These are phyloP conservation scores for Symmetrospora coprosmae DNA, from an alignment of 768 basidiomycete genomes.

Conservation along the genomic window DNA sequence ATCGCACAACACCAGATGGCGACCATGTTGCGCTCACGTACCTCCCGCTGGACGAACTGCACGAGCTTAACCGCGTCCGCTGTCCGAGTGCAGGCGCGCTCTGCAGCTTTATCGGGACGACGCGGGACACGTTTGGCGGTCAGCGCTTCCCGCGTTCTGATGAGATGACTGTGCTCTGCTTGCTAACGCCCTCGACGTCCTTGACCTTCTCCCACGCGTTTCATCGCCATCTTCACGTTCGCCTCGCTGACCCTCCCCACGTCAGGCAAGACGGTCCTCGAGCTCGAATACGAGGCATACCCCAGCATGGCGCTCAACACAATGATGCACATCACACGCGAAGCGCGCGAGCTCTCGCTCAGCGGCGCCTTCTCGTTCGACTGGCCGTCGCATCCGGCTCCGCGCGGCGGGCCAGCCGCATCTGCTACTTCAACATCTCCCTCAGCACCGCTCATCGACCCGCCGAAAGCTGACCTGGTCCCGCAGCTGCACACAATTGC, in stretches of 20 bases:
- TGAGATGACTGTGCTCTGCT: too few species aligned
- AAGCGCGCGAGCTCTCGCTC: slow-evolving; percentile 24
- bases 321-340: slow-evolving; percentile 23
- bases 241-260: neutral
- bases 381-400: neutral
- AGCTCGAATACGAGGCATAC: slow-evolving; percentile 33
- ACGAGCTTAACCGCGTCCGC: slow-evolving; percentile 49
- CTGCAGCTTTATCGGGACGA: slow-evolving; percentile 67
- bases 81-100: slow-evolving; percentile 57
- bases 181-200: too few species aligned
- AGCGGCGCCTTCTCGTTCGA: slow-evolving; percentile 1
- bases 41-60: slow-evolving; percentile 45
- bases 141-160: too few species aligned
- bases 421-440: neutral
- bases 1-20: slow-evolving; percentile 40
- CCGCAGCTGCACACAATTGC: neutral
- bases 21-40: slow-evolving; percentile 49
- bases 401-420: neutral
- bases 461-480: neutral
- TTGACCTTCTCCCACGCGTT: too few species aligned
- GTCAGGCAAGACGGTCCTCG: slow-evolving; percentile 29
- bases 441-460: neutral
- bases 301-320: slow-evolving; percentile 32
- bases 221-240: neutral
- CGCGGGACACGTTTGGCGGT: slow-evolving; percentile 74